Conservation (phyloP, 2,329 filamentous ascomycete species). For the Neurospora sp. region DNA sequence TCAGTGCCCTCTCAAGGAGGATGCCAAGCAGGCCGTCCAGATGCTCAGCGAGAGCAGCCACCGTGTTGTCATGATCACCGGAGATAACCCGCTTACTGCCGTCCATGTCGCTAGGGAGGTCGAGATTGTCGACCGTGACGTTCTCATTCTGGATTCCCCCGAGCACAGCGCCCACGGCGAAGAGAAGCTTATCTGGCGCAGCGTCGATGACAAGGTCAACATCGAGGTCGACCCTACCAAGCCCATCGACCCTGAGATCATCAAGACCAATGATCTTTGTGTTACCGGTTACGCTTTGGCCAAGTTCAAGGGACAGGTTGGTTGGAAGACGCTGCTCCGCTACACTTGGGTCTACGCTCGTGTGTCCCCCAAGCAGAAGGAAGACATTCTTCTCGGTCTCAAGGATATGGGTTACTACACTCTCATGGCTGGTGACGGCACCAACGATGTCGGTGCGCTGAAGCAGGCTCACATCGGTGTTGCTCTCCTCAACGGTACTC, state of each 20-base stretch:
- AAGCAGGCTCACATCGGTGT: conserved; percentile 98
- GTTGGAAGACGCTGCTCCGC: conserved; percentile 67
- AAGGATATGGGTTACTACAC: conserved; percentile 98
- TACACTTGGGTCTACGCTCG: conserved; percentile 97
- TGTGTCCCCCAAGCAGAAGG: conserved; percentile 97
- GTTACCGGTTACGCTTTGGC: conserved; percentile 88
- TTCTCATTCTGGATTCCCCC: conserved; percentile 87
- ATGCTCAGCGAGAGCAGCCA: conserved; percentile 99
- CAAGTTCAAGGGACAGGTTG: conserved; percentile 75
- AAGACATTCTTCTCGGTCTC: conserved; percentile 91
- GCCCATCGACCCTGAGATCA: conserved; percentile 68
- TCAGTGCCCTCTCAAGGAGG: conserved; percentile 91
- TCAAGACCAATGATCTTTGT: conserved; percentile 83
- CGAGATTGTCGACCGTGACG: conserved; percentile 93
- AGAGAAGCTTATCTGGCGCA: conserved; percentile 83
- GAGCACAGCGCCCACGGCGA: conserved; percentile 77
- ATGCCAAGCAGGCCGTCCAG: conserved; percentile 84
- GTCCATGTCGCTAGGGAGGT: conserved; percentile 92
- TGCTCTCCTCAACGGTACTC: conserved; percentile 87
- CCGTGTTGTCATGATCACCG: conserved; percentile 97
- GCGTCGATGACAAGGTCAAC: conserved; percentile 79
- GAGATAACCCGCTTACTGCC: conserved; percentile 93
- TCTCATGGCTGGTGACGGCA: conserved; percentile 96
- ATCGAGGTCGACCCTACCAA: conserved; percentile 78
- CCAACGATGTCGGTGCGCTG: conserved; percentile 92